A percentile compares a stretch with the other conserved stretches of the same genome.
Evolutionary conservation across 352 stramenopile species (phyloP).

Genomic region (Hyaloperonospora arabidopsidis): DNA sequence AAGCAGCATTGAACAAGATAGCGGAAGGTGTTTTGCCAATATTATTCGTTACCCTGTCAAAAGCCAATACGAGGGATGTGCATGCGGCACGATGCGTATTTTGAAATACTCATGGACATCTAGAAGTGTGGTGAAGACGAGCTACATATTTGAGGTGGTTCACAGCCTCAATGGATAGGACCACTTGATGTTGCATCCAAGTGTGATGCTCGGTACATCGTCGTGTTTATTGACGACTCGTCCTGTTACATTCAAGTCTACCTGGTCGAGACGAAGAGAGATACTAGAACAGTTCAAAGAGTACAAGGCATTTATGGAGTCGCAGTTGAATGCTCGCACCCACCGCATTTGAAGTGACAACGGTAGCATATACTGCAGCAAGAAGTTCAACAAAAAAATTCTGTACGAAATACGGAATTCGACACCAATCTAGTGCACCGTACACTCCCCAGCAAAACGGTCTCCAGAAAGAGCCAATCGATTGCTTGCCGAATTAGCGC

Average conservation of each 20-base stretch:
- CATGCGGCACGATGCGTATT: not conserved
- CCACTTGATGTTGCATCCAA: not conserved
- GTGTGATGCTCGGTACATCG: not conserved
- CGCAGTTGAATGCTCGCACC: no score
- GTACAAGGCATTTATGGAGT: no score
- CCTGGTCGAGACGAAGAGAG: no score
- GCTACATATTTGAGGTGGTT: not conserved
- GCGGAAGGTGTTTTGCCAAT: not conserved
- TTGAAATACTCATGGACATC: not conserved
- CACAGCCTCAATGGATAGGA: not conserved
- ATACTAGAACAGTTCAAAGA: no score
- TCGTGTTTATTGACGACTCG: not conserved
- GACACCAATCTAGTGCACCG: not conserved
- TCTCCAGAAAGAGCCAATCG: conserved; percentile 11
- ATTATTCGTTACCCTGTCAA: not conserved
- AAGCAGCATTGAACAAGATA: not conserved
- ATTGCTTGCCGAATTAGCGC: conserved; percentile 8
- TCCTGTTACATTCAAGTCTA: not conserved
- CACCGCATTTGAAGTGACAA: not conserved
- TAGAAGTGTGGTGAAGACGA: not conserved
- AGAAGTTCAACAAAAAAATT: not conserved
- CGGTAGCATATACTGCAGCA: not conserved
- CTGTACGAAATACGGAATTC: not conserved
- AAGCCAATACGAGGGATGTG: not conserved
- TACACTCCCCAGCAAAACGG: conserved; percentile 6